Evolutionary conservation across 116 monocot genomes (phyloP).

Genomic region (Papilionanthe hybrid): DNA sequence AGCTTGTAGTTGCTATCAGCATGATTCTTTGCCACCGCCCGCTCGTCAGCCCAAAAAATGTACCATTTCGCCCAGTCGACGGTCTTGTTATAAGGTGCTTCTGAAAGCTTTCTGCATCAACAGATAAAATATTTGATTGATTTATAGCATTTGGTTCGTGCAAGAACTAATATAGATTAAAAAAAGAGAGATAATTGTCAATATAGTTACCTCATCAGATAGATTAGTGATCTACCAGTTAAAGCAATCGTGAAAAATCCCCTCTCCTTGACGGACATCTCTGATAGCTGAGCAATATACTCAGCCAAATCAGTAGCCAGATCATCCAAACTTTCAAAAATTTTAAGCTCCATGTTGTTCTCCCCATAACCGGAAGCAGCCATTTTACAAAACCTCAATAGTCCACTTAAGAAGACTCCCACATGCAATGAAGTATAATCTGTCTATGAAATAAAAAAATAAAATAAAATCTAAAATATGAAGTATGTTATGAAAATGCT

Average conservation of each 20-base stretch:
- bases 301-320: constrained; percentile 66
- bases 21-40: constrained; percentile 77
- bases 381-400: constrained; percentile 18
- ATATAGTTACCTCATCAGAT: constrained; percentile 39
- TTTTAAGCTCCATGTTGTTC: constrained; percentile 35
- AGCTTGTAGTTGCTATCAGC: constrained; percentile 80
- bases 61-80: constrained; percentile 48
- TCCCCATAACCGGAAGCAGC: constrained; percentile 22
- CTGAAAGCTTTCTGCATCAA: constrained; percentile 60
- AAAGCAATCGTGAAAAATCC: constrained; percentile 77
- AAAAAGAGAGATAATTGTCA: too few species aligned
- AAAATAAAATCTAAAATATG: too few species aligned
- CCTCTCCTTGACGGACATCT: constrained; percentile 58
- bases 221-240: constrained; percentile 75
- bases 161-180: too few species aligned
- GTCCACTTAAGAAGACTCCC: constrained; percentile 7
- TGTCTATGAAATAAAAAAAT: too few species aligned
- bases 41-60: constrained; percentile 53
- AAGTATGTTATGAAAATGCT: too few species aligned
- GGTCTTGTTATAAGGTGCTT: constrained; percentile 67
- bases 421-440: not conserved
- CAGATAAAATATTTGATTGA: not conserved
- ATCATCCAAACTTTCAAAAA: constrained; percentile 62
- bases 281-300: constrained; percentile 66
- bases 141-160: too few species aligned